A percentile compares a stretch with the other conserved stretches of the same genome.
These are phyloP conservation scores for Dillenia turbinata DNA, from an alignment of 164 flowering plant genomes.

Conservation along the genomic window DNA sequence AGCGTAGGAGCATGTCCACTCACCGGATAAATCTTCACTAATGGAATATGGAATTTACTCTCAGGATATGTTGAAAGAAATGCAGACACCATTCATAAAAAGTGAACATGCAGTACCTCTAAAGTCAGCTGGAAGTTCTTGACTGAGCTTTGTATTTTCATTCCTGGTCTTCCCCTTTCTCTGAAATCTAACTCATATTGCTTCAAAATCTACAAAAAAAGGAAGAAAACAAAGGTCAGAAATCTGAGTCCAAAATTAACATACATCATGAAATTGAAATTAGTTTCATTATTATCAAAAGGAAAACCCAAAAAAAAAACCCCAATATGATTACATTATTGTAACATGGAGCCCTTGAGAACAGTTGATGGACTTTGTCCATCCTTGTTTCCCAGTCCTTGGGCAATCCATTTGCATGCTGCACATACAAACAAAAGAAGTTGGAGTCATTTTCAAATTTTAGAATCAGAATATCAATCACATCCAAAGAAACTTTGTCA, in stretches of 20 bases:
- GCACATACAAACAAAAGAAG: slow-evolving; percentile 31
- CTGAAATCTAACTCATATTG: slow-evolving; percentile 84
- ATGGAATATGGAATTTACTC: too few relatives aligned
- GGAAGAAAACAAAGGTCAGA: not conserved
- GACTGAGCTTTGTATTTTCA: slow-evolving; percentile 64
- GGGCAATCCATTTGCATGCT: slow-evolving; percentile 62
- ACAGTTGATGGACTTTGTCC: slow-evolving; percentile 63
- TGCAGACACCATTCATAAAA: not conserved
- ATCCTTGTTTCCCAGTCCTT: slow-evolving; percentile 52
- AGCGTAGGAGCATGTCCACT: too few relatives aligned
- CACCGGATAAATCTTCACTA: too few relatives aligned
- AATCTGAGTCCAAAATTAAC: too few relatives aligned
- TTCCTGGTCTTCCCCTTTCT: slow-evolving; percentile 69
- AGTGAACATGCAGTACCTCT: slow-evolving; percentile 42
- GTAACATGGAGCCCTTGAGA: slow-evolving; percentile 72
- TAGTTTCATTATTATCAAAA: not conserved
- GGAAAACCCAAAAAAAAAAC: not conserved
- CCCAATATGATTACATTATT: slow-evolving; percentile 42
- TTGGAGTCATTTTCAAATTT: too few relatives aligned
- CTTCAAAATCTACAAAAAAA: slow-evolving; percentile 39
- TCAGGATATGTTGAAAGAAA: not conserved
- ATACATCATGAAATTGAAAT: too few relatives aligned
- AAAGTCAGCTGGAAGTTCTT: slow-evolving; percentile 85
- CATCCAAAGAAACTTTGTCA: too few relatives aligned
- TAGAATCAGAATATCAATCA: too few relatives aligned